A percentile compares a stretch with the other conserved stretches of the same genome.
These are phyloP conservation scores for Colletotrichum cuscutae DNA, from an alignment of 2,329 filamentous ascomycete species.

Conservation along the genomic window DNA sequence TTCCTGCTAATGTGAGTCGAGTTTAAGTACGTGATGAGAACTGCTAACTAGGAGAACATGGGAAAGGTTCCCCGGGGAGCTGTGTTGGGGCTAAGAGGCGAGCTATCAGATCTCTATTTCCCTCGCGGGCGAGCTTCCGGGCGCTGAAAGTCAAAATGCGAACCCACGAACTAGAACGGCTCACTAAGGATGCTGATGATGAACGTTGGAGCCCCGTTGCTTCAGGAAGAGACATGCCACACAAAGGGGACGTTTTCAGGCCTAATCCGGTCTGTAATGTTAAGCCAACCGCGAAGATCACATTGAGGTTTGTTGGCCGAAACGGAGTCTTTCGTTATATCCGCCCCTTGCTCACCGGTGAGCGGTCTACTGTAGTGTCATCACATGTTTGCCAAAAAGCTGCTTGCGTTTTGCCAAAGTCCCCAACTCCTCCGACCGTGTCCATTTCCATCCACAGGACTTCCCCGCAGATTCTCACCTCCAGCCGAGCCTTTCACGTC, in stretches of 20 bases:
- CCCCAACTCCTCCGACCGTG: too few species aligned
- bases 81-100: neutral
- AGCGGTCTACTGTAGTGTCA: neutral
- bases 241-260: too few species aligned
- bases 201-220: neutral
- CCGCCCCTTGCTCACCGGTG: conserved; percentile 31
- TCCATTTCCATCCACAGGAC: neutral
- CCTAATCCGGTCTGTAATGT: too few species aligned
- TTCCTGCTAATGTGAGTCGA: neutral
- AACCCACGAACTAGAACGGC: neutral
- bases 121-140: neutral
- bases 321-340: neutral
- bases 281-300: neutral
- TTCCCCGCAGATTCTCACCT: neutral
- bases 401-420: neutral
- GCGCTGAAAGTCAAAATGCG: neutral
- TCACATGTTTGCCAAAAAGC: neutral
- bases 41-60: neutral
- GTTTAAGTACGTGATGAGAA: neutral
- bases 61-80: neutral
- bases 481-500: neutral
- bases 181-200: neutral
- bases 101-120: neutral
- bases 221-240: conserved; percentile 9
- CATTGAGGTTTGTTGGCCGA: neutral